Conservation (phyloP, 805 yeast genomes). For the Pachysolen tannophilus region DNA sequence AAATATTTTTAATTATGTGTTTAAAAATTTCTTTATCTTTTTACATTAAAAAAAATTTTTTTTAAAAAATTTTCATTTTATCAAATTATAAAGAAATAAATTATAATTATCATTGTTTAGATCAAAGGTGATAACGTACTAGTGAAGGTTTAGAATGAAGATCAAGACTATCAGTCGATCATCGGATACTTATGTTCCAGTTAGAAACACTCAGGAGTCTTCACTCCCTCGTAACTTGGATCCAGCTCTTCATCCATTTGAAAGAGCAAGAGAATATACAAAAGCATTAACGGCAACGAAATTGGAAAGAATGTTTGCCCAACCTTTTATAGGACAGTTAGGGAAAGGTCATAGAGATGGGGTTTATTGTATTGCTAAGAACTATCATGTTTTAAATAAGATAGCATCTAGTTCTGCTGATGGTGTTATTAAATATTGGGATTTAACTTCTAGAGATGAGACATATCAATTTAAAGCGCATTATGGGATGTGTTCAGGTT, state of each 20-base stretch:
- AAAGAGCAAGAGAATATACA: constrained; percentile 93
- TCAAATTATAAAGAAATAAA: no score
- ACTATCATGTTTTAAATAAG: constrained; percentile 58
- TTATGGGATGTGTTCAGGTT: constrained; percentile 81
- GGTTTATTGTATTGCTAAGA: constrained; percentile 79
- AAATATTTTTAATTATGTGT: no score
- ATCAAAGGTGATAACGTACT: no score
- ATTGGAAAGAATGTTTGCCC: constrained; percentile 93
- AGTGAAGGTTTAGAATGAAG: constrained; percentile 40
- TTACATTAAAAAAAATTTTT: background rate
- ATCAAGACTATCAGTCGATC: constrained; percentile 85
- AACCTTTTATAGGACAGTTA: constrained; percentile 91
- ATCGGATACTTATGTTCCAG: constrained; percentile 88
- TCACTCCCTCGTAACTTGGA: constrained; percentile 82
- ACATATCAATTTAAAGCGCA: constrained; percentile 78
- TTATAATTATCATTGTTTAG: background rate
- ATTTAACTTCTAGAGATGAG: constrained; percentile 72
- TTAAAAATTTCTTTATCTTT: no score
- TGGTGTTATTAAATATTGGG: constrained; percentile 93
- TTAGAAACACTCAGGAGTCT: constrained; percentile 80
- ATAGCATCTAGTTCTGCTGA: constrained; percentile 93
- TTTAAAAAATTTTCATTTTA: no score
- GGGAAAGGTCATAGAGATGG: constrained; percentile 97
- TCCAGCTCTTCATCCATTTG: constrained; percentile 95
- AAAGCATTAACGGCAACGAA: constrained; percentile 93